phyloP scores from a whole-genome alignment of 805 yeast species.

The Yarrowia bubula region DNA sequence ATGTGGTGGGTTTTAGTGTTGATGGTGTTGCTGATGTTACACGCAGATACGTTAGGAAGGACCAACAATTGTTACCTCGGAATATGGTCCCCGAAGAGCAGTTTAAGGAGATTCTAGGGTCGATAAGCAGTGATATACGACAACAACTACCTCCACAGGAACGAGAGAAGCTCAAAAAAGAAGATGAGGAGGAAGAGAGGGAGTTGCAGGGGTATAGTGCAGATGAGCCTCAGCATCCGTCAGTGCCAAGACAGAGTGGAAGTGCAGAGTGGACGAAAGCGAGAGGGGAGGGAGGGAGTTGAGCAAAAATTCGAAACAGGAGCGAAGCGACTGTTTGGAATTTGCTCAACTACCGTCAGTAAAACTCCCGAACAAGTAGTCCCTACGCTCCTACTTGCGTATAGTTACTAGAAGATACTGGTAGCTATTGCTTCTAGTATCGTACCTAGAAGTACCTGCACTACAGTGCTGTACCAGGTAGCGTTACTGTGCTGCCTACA shows the following conservation, averaged over 20 bases:
- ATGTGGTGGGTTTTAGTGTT: constrained; percentile 64
- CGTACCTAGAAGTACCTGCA: too few relatives aligned
- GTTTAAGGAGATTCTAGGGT: constrained; percentile 41
- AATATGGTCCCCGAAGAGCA: constrained; percentile 45
- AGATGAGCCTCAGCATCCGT: constrained; percentile 22
- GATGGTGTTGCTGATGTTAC: constrained; percentile 70
- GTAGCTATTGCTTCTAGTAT: too few relatives aligned
- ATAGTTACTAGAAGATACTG: too few relatives aligned
- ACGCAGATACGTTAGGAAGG: constrained; percentile 55
- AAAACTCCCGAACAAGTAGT: too few relatives aligned
- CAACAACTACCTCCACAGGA: constrained; percentile 39
- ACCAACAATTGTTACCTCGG: constrained; percentile 49
- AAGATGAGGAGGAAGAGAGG: constrained; percentile 38
- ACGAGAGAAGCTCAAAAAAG: constrained; percentile 41
- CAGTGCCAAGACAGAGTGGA: constrained; percentile 71
- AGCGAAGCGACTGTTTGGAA: too few relatives aligned
- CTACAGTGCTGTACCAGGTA: too few relatives aligned
- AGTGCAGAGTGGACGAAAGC: constrained; percentile 67
- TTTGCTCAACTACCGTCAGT: too few relatives aligned
- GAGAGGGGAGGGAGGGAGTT: constrained; percentile 86
- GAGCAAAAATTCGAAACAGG: too few relatives aligned
- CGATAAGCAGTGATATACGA: constrained; percentile 43
- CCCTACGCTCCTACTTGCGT: too few relatives aligned
- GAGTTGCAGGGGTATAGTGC: constrained; percentile 34
- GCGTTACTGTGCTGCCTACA: too few relatives aligned